phyloP scores from a whole-genome alignment of 768 basidiomycete species.

The Hericium erinaceus region DNA sequence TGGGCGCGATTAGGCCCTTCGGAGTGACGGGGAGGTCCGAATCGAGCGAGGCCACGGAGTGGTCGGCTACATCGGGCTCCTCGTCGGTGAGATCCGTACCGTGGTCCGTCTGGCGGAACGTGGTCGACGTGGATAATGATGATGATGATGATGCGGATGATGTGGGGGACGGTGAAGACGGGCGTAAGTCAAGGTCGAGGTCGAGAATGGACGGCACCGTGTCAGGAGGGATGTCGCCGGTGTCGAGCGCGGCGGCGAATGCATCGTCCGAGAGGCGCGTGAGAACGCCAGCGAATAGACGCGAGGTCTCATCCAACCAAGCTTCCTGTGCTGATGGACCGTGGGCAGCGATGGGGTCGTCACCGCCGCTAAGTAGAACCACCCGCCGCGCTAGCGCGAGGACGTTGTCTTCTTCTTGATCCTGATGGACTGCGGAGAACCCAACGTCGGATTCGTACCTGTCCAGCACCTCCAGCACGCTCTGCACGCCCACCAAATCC shows the following conservation, averaged over 20 bases:
- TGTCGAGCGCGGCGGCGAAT: constrained; percentile 7
- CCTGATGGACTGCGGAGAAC: not conserved
- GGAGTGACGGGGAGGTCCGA: constrained; percentile 42
- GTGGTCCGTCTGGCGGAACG: constrained; percentile 1
- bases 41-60: constrained; percentile 25
- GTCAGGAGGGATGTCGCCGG: constrained; percentile 1
- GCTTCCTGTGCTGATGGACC: not conserved
- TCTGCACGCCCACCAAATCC: constrained; percentile 1
- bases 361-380: constrained; percentile 6
- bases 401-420: constrained; percentile 1
- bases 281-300: constrained; percentile 8
- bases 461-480: constrained; percentile 4
- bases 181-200: constrained; percentile 12
- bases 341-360: not conserved
- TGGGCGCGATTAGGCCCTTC: constrained; percentile 18
- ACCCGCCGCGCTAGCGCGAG: constrained; percentile 12
- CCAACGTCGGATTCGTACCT: not conserved
- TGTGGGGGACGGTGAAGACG: not conserved
- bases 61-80: constrained; percentile 17
- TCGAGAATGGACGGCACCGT: constrained; percentile 15
- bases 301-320: constrained; percentile 4
- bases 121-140: not conserved
- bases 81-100: constrained; percentile 35
- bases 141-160: no score
- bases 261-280: constrained; percentile 3